Conservation (phyloP, 345 rosid species). For the Salix purpurea region DNA sequence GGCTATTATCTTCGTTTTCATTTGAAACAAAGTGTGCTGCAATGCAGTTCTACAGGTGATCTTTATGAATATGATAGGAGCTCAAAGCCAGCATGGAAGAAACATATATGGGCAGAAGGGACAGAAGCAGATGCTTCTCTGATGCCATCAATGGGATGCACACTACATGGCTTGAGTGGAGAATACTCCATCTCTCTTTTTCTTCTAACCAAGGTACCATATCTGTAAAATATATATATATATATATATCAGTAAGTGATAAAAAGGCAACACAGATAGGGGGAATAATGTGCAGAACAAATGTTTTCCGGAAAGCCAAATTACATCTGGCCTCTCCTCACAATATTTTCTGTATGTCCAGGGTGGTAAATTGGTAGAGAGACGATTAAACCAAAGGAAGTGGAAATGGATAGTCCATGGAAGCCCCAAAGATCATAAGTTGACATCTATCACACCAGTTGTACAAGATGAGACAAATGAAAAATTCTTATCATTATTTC, state of each 20-base stretch:
- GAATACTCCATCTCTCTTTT: slow-evolving; percentile 51
- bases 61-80: slow-evolving; percentile 57
- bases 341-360: slow-evolving; percentile 15
- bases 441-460: slow-evolving; percentile 49
- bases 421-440: slow-evolving; percentile 42
- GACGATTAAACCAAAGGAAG: slow-evolving; percentile 48
- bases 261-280: neutral
- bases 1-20: neutral
- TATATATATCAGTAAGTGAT: neutral
- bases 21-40: neutral
- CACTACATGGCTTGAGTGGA: slow-evolving; percentile 39
- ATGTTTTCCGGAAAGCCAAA: neutral
- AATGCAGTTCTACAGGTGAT: slow-evolving; percentile 56
- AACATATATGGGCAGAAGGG: slow-evolving; percentile 50
- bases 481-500: slow-evolving; percentile 36
- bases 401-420: slow-evolving; percentile 72
- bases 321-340: neutral
- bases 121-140: slow-evolving; percentile 35
- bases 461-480: slow-evolving; percentile 47
- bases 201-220: slow-evolving; percentile 58
- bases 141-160: slow-evolving; percentile 36
- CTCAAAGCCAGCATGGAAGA: slow-evolving; percentile 73
- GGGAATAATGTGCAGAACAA: neutral
- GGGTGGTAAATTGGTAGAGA: slow-evolving; percentile 54
- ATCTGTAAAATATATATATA: neutral